Base-by-base conservation (phyloP, 2,329 filamentous ascomycete species). In the Phyllachora maydis region DNA sequence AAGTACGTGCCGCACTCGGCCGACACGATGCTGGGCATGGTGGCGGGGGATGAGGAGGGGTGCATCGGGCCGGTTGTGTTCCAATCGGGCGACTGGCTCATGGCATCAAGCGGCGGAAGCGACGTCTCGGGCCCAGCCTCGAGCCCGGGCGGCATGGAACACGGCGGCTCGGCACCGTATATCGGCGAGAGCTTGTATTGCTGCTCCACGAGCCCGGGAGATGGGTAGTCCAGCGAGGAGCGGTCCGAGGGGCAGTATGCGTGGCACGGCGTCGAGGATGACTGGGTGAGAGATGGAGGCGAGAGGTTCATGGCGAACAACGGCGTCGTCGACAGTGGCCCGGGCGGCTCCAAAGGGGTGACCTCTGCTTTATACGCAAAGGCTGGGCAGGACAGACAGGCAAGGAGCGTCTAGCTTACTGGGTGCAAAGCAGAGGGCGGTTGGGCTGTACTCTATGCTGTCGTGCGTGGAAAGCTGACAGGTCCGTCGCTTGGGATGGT, bases 271-370 rank as follows among this genome's bases (percentile, higher is more conserved):
- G 52, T 54, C 11, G 43, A 42, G 14, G 52, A 47, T 29, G 51
- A 56, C 37, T 45, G 45, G 28, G 47, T 54, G 27, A 57, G 44
- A 21, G 54, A 47, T 26, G 52, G 54, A 34, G 56, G 56, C 41
- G 54, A 54, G 33, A 52, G 45, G 40, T 58, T 55, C 56, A 61
- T 61, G 42, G n/a, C n/a, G n/a, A n/a, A n/a, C n/a, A n/a, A n/a
- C n/a, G n/a, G n/a, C n/a, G n/a, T n/a, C n/a, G n/a, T n/a, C n/a
- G n/a, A n/a, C n/a, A n/a, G n/a, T n/a, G n/a, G n/a, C n/a, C n/a
- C n/a, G n/a, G n/a, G n/a, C n/a, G n/a, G n/a, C n/a, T n/a, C n/a
- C n/a, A n/a, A n/a, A n/a, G n/a, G n/a, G n/a, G n/a, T n/a, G n/a
- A n/a, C n/a, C n/a, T n/a, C n/a, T n/a, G n/a, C n/a, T n/a, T n/a